Evolutionary conservation across 768 basidiomycete genomes (phyloP), one percentile per base, ranked within the genome.

Genomic region (Rhodotorula toruloides): DNA sequence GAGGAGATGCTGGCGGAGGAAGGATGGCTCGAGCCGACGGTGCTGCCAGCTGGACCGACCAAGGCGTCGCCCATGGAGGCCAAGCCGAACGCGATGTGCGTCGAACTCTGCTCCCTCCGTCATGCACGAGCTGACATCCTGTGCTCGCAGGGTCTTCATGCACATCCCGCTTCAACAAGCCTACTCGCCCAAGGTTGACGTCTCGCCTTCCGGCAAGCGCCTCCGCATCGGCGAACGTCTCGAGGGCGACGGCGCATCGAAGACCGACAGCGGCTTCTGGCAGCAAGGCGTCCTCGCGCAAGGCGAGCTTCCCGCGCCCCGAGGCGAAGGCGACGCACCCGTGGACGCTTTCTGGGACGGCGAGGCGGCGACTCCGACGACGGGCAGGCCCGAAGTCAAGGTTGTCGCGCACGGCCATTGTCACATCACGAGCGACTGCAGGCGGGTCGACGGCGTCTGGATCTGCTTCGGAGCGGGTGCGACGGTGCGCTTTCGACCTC

Each of bases 71-170:
- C 71, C 31, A 81, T 80, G 61, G 81, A 92, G 5, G 90, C 89
- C 8, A 98, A 96, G 77, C 94, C 94, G 2, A 97, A 97, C 74
- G 94, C 91, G n/a, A 77, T 98, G 72, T 89, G 91, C 88, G 96
- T 94, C 94, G 98, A 72, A 97, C 98, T 50, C 94, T 93, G 57
- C 75, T 97, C 43, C 85, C 57, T 90, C 94, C 77, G 82, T 89
- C 2, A 93, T 44, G 12, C 43, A 13, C n/a, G 44, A 6, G 44
- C 44, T 46, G 44, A 46, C 47, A 11, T 48, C 47, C 12, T 31
- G n/a, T 48, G 25, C 47, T 29, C 27, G 29, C 12, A 29, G 27
- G 1, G 11, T 22, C 32, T 34, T 52, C 32, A 25, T 52, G 29
- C 54, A 42, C 54, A 98, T 99, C 53, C 94, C 94, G 57, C 75